Evolutionary conservation across 2,329 filamentous ascomycete species (phyloP), one percentile per base, ranked within the genome.

Genomic region (Xylaria sp.): DNA sequence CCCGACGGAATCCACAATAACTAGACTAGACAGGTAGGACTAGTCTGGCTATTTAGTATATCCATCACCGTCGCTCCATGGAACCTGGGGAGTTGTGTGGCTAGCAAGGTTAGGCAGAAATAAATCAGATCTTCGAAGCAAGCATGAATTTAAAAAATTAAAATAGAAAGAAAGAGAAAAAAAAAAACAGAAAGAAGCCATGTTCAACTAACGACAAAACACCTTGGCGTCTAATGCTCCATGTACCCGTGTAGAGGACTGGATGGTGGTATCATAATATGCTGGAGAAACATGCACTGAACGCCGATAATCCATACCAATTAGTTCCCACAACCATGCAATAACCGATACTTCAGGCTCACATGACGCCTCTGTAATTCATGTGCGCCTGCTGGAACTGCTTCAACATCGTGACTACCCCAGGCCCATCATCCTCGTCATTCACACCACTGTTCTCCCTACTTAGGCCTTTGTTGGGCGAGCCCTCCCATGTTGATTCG

Each of bases 401-500:
- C 70, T 87, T 86, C 67, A 90, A 85, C 73, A 90, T 81, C 4
- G 85, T 85, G 53, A 90, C 79, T 1, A 90, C 87, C 1, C 87
- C 87, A 1, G 84, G 82, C 16, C 87, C 86, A 2, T 83, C 79
- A 48, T 85, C 84, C 12, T 82, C 84, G 6, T 82, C 80, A 21
- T 81, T 81, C 5, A 79, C 73, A 3, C 65, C 81, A 73, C 86
- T 89, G 70, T 83, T 85, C 70, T 88, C 86, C 32, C 85, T 81
- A 51, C 84, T 87, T 21, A 87, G 71, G 0, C 81, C 84, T 66
- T 83, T 83, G 0, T 82, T 82, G 1, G 86, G 87, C 2, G 86
- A 86, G 18, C 85, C 87, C 75, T 89, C 86, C 87, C 87, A 89
- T 9, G 84, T 84, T 3, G 87, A 89, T 80, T 86, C 88, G 65